A percentile compares a stretch with the other conserved stretches of the same genome.
Conservation (phyloP, 192 early-diverging fungal species). For the Coemansia reversa region DNA sequence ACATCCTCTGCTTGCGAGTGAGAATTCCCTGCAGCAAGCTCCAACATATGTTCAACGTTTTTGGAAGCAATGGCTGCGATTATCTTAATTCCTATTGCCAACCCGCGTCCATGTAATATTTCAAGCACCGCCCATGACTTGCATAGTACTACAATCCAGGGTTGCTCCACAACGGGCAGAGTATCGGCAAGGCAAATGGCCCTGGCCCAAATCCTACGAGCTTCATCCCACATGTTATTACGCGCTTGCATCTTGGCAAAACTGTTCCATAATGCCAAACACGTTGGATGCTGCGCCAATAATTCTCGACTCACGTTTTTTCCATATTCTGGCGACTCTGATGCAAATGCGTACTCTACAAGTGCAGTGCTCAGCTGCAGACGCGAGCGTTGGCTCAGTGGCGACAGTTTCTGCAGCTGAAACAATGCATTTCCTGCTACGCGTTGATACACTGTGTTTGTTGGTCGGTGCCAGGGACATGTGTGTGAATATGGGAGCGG, state of each 20-base stretch:
- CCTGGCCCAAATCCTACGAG: constrained; percentile 28
- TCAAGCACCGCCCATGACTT: constrained; percentile 40
- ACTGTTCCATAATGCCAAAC: constrained; percentile 31
- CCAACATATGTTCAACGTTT: not conserved
- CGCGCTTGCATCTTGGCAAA: constrained; percentile 43
- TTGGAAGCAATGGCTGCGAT: not conserved
- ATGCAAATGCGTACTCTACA: constrained; percentile 29
- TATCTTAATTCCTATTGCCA: constrained; percentile 10
- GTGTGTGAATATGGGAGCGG: constrained; percentile 18
- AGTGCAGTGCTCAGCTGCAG: constrained; percentile 8
- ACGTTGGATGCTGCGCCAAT: constrained; percentile 7
- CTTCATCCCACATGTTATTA: constrained; percentile 21
- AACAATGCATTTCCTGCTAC: constrained; percentile 8
- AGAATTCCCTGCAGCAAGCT: constrained; percentile 3
- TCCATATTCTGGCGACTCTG: constrained; percentile 5
- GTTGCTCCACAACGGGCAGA: not conserved
- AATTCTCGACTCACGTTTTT: constrained; percentile 6
- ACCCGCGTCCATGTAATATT: constrained; percentile 19
- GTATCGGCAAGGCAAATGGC: constrained; percentile 3
- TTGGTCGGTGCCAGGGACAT: constrained; percentile 23
- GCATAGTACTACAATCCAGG: constrained; percentile 25
- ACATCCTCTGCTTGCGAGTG: not conserved
- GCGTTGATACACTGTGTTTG: not conserved
- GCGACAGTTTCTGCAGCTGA: not conserved
- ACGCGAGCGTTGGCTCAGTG: not conserved